Evolutionary conservation across 371 early-diverging fungal genomes (phyloP), one percentile per base, ranked within the genome.

Genomic region (Thermomucor indicae-seudaticae): DNA sequence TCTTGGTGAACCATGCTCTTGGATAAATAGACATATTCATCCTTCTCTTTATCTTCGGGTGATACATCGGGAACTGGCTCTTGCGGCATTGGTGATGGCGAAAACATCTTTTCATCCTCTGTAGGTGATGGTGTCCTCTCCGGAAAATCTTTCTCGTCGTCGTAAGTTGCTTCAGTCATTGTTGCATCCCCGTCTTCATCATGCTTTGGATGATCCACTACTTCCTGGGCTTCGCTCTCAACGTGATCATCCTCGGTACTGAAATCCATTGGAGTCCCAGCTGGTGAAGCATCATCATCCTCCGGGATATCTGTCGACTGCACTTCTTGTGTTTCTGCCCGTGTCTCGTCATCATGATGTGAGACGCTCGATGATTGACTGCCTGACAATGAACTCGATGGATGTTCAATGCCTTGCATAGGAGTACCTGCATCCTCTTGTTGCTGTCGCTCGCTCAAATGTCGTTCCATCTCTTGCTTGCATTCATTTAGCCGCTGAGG

Each of bases 211-310:
- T 11, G 27, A 4, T 17, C 19, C 12, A 32, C 30, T 30, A 43
- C 32, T 19, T 41, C 10, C 23, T 54, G 35, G n/a, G 23, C 38
- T 19, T 53, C 34, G 40, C 42, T 31, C 10, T 43, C 16, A 14
- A 24, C 42, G 11, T 58, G 44, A 37, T 48, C 52, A 11, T 40
- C 47, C 19, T 60, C 60, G 16, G 32, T 47, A 23, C 35, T 54
- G 28, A 47, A 60, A 42, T 60, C 60, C 60, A 60, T 60, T 4
- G 60, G 60, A n/a, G 60, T 58, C 5, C 58, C 58, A 3, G 49
- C 52, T 7, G 53, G 25, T 25, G 28, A 24, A 38, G 25, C 14
- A 24, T 54, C 51, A 16, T 60, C 49, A 11, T 51, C 47, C 6
- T 49, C 46, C 10, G 39, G 31, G 32, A 41, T 37, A 10, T 54